phyloP scores from a whole-genome alignment of 2,329 filamentous ascomycete genomes.

The Escovopsis weberi region DNA sequence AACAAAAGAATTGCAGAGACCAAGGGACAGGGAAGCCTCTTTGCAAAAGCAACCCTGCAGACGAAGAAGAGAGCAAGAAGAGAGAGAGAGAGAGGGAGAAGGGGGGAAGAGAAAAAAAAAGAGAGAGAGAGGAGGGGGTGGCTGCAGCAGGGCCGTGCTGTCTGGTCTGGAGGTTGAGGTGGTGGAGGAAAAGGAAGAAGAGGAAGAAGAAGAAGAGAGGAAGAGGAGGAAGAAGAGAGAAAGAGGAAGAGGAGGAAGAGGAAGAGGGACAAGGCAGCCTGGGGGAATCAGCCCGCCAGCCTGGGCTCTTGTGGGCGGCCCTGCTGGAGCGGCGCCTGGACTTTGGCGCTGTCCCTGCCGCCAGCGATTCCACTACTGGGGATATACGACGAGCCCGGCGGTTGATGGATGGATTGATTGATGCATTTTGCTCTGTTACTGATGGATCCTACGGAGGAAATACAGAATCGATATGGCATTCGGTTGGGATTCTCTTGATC shows the following conservation, averaged over 20 bases:
- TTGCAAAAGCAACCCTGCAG: too few species aligned
- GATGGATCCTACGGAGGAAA: too few species aligned
- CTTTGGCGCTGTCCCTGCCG: background rate
- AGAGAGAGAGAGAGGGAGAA: slow-evolving; percentile 17
- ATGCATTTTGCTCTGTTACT: too few species aligned
- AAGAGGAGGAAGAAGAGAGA: slow-evolving; percentile 5
- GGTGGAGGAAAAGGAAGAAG: slow-evolving; percentile 11
- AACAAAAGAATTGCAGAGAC: slow-evolving; percentile 8
- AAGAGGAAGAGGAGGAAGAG: slow-evolving; percentile 5
- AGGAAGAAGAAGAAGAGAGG: slow-evolving; percentile 9
- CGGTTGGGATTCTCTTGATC: too few species aligned
- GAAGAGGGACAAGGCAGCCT: slow-evolving; percentile 2
- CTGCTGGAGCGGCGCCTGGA: too few species aligned
- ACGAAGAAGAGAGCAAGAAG: slow-evolving; percentile 5
- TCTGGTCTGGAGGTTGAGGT: slow-evolving; percentile 6
- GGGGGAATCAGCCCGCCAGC: too few species aligned
- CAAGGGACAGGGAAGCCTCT: background rate
- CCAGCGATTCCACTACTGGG: background rate
- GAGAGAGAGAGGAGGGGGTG: slow-evolving; percentile 22
- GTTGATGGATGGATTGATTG: too few species aligned
- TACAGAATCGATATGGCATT: too few species aligned
- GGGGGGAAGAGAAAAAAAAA: slow-evolving; percentile 14
- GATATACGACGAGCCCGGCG: background rate
- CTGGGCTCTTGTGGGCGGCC: background rate
- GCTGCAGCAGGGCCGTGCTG: slow-evolving; percentile 27